phyloP scores from a whole-genome alignment of 164 flowering plant species.

The Sextonia rubra region DNA sequence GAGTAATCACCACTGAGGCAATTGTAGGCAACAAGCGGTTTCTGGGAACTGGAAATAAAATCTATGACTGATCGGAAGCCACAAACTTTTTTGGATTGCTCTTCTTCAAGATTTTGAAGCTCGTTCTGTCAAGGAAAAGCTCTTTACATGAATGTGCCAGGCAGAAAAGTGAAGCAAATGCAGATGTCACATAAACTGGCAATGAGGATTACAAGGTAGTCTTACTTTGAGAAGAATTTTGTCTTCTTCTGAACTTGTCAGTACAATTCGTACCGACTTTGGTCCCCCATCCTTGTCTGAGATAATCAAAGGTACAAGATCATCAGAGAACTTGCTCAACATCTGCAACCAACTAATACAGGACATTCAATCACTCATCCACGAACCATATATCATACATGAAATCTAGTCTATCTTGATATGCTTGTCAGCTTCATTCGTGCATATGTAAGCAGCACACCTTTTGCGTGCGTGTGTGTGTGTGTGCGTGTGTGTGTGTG shows the following conservation, averaged over 20 bases:
- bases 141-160: neutral
- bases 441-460: neutral
- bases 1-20: constrained; percentile 59
- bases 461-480: too few species aligned
- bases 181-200: neutral
- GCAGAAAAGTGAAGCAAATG: neutral
- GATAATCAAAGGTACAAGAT: constrained; percentile 63
- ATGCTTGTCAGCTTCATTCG: neutral
- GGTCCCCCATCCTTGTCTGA: constrained; percentile 58
- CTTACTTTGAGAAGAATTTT: constrained; percentile 53
- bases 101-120: constrained; percentile 53
- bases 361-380: neutral
- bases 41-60: constrained; percentile 72
- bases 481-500: too few species aligned
- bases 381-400: neutral
- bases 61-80: constrained; percentile 95
- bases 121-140: constrained; percentile 40
- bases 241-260: constrained; percentile 77
- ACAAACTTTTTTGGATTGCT: constrained; percentile 45
- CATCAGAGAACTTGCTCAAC: constrained; percentile 47
- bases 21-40: constrained; percentile 69
- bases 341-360: constrained; percentile 37
- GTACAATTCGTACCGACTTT: constrained; percentile 57
- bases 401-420: neutral
- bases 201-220: neutral